Conservation (phyloP, 768 basidiomycete genomes). For the Pleurotus eryngii region DNA sequence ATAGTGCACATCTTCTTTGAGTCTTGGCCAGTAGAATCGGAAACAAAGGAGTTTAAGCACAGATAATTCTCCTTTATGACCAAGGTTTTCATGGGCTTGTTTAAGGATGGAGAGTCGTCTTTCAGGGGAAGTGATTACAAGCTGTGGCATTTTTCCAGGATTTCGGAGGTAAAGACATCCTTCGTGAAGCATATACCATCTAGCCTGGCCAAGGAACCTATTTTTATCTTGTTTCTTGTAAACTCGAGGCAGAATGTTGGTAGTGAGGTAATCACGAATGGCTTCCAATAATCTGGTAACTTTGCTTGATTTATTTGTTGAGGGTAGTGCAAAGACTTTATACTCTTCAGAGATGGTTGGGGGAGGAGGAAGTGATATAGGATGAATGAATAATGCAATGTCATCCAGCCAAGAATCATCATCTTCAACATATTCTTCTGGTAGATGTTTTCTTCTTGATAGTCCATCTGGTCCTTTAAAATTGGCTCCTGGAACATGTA, state of each 20-base stretch:
- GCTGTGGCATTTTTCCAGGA: not conserved
- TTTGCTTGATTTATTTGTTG: too few species aligned
- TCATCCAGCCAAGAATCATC: not conserved
- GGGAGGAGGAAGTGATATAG: not conserved
- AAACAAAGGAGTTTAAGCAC: conserved; percentile 1
- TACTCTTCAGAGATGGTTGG: too few species aligned
- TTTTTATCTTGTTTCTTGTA: too few species aligned
- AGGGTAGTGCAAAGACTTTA: too few species aligned
- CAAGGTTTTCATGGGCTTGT: conserved; percentile 17
- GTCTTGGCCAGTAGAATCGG: conserved; percentile 22
- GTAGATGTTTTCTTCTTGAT: conserved; percentile 18
- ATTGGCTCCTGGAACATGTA: conserved; percentile 27
- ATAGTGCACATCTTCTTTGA: conserved; percentile 12
- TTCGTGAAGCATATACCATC: conserved; percentile 9
- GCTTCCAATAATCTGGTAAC: too few species aligned
- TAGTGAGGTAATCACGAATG: too few species aligned
- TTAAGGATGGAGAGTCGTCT: conserved; percentile 1
- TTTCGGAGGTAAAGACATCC: conserved; percentile 11
- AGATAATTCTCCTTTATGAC: too few species aligned
- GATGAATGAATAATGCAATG: not conserved
- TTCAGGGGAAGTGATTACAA: conserved; percentile 12
- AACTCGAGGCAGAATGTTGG: too few species aligned
- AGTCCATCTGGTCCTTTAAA: conserved; percentile 32
- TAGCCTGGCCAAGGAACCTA: conserved; percentile 11
- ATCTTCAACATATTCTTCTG: conserved; percentile 12